Percentiles rank a stretch among this genome's conserved stretches.
Evolutionary conservation across 805 yeast genomes (phyloP).

Genomic region (Yarrowia phangngaensis): DNA sequence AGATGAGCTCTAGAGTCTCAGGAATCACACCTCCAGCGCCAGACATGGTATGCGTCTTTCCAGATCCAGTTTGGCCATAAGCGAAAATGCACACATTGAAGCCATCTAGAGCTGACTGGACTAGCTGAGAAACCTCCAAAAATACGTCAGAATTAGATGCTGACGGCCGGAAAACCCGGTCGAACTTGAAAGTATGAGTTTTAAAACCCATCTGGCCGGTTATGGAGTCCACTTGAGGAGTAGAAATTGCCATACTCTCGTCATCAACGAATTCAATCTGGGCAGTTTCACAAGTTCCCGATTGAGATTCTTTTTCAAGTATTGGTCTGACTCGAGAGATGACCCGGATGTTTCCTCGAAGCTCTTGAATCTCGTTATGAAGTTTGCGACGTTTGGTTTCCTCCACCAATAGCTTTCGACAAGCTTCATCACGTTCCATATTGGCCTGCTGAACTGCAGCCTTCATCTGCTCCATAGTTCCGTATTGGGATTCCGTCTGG

Average conservation of each 20-base stretch:
- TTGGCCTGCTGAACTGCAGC: slow-evolving; percentile 35
- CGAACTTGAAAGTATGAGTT: slow-evolving; percentile 58
- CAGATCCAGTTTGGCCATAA: slow-evolving; percentile 96
- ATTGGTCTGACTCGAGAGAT: slow-evolving; percentile 80
- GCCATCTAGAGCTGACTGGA: slow-evolving; percentile 85
- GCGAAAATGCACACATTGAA: slow-evolving; percentile 90
- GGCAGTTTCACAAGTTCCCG: neutral
- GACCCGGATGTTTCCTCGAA: slow-evolving; percentile 89
- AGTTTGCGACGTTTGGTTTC: slow-evolving; percentile 58
- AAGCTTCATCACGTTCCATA: slow-evolving; percentile 37
- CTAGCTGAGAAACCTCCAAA: slow-evolving; percentile 77
- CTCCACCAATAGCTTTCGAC: slow-evolving; percentile 44
- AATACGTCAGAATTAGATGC: slow-evolving; percentile 62
- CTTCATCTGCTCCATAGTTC: slow-evolving; percentile 31
- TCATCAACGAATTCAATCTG: slow-evolving; percentile 36
- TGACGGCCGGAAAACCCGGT: slow-evolving; percentile 61
- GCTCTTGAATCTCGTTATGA: slow-evolving; percentile 74
- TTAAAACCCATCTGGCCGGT: slow-evolving; percentile 32
- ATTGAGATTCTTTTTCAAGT: slow-evolving; percentile 30
- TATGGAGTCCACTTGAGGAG: slow-evolving; percentile 32
- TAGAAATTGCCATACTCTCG: slow-evolving; percentile 32
- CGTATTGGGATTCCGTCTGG: slow-evolving; percentile 30
- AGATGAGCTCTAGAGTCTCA: slow-evolving; percentile 65
- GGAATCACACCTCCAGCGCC: slow-evolving; percentile 76
- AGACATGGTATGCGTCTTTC: slow-evolving; percentile 88